Evolutionary conservation across 2,329 filamentous ascomycete genomes (phyloP), one percentile per base, ranked within the genome.

Genomic region (Cercospora zeina): DNA sequence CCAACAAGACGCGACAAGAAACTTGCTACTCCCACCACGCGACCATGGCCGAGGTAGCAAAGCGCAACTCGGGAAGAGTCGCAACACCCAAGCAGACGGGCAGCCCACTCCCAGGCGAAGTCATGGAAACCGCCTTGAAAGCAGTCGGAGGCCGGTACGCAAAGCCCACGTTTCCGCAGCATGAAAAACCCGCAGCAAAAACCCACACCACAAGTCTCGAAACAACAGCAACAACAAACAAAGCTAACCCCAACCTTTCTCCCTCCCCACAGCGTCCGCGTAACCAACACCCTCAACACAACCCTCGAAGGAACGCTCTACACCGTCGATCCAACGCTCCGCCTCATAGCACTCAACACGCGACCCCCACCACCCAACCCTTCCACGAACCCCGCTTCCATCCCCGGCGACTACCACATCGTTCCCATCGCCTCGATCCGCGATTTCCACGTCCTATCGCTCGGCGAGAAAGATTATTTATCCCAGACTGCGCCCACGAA

Each of bases 241-340:
- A n/a, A 19, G 49, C 49, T 51, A 51, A 51, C 3, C 14, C 2
- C 24, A 27, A 3, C 24, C 24, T 27, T 13, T 13, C 14, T 0
- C 21, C 39, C 42, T 62, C 49, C 42, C 59, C 24, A 49, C 45
- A 58, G 58, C 16, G 30, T 62, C 31, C 21, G 37, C 72, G 78
- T 87, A 70, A 85, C 80, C 60, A 86, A 83, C 55, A 78, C 80
- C 80, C 30, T 79, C 79, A 7, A 73, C 78, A 59, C 80, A 47
- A 82, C 80, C 24, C 76, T 85, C 62, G 85, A 88, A 73, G 86
- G 86, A 69, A 85, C 79, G 16, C 79, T 88, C 62, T 87, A 85
- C 75, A 86, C 85, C 30, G 83, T 82, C 50, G 84, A 83, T 72
- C 83, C 84, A 27, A 77, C 84, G 68, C 83, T 84, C 61, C 86